Percentiles rank a stretch among this genome's conserved stretches.
Conservation (phyloP, 2,329 filamentous ascomycete genomes). For the Fusarium bulbicola region DNA sequence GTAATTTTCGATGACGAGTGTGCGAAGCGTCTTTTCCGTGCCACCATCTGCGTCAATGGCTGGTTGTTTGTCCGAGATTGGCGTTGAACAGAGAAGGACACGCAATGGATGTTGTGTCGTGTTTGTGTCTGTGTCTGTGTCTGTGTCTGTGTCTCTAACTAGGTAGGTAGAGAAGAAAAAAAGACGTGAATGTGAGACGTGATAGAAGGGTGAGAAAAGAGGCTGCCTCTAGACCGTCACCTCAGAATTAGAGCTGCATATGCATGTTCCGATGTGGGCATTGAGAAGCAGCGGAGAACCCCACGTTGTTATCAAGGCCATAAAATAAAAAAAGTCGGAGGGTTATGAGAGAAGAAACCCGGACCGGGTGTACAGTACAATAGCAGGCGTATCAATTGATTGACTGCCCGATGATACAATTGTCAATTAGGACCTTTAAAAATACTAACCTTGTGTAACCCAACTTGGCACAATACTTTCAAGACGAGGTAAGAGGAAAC, state of each 20-base stretch:
- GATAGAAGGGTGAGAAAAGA: constrained; percentile 14
- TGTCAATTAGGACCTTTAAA: neutral
- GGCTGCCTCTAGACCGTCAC: constrained; percentile 10
- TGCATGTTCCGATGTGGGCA: constrained; percentile 20
- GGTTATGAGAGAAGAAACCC: constrained; percentile 12
- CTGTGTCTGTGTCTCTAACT: neutral
- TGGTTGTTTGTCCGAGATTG: neutral
- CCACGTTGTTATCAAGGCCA: constrained; percentile 20
- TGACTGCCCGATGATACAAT: neutral
- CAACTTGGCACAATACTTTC: neutral
- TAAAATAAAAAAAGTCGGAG: neutral
- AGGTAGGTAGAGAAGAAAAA: neutral
- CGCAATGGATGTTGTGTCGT: constrained; percentile 11
- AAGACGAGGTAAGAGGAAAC: constrained; percentile 29
- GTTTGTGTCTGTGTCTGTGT: neutral
- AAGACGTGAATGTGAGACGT: constrained; percentile 23
- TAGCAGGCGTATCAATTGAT: neutral
- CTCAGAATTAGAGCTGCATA: constrained; percentile 9
- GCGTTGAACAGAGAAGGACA: constrained; percentile 3
- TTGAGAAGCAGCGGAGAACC: constrained; percentile 22
- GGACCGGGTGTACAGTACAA: constrained; percentile 19
- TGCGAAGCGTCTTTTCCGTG: neutral
- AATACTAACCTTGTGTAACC: neutral
- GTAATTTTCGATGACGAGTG: neutral
- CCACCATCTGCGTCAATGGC: neutral